These are phyloP conservation scores for Cadophora gregata DNA, from an alignment of 2,329 filamentous ascomycete genomes.

Conservation along the genomic window DNA sequence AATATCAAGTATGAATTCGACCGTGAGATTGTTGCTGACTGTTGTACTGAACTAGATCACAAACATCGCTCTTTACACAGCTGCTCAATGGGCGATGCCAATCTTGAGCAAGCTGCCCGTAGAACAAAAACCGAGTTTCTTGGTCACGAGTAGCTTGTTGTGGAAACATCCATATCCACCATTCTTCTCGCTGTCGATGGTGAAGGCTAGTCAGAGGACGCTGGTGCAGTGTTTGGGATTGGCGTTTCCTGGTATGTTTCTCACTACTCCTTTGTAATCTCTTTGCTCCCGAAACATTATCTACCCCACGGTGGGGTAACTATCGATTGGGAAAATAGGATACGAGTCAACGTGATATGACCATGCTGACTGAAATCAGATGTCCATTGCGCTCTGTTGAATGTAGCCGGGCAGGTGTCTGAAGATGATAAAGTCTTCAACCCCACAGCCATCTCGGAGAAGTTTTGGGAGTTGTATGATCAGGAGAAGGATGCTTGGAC, in stretches of 20 bases:
- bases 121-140: slow-evolving; percentile 50
- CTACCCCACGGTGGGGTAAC: background rate
- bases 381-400: slow-evolving; percentile 55
- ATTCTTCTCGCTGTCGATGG: slow-evolving; percentile 55
- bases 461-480: slow-evolving; percentile 52
- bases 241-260: slow-evolving; percentile 44
- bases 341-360: background rate
- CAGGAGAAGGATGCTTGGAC: slow-evolving; percentile 46
- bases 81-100: slow-evolving; percentile 55
- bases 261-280: background rate
- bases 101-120: slow-evolving; percentile 46
- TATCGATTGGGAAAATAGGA: background rate
- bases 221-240: slow-evolving; percentile 52
- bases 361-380: slow-evolving; percentile 37
- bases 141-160: slow-evolving; percentile 56
- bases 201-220: slow-evolving; percentile 58
- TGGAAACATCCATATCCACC: slow-evolving; percentile 53
- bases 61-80: slow-evolving; percentile 54
- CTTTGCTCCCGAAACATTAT: background rate
- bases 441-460: slow-evolving; percentile 52
- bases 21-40: background rate
- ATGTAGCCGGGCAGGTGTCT: slow-evolving; percentile 51
- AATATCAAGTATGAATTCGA: background rate
- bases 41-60: slow-evolving; percentile 47
- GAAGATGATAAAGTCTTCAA: slow-evolving; percentile 50